Evolutionary conservation across 768 basidiomycete species (phyloP), one percentile per base, ranked within the genome.

Genomic region (Trametes elegans): DNA sequence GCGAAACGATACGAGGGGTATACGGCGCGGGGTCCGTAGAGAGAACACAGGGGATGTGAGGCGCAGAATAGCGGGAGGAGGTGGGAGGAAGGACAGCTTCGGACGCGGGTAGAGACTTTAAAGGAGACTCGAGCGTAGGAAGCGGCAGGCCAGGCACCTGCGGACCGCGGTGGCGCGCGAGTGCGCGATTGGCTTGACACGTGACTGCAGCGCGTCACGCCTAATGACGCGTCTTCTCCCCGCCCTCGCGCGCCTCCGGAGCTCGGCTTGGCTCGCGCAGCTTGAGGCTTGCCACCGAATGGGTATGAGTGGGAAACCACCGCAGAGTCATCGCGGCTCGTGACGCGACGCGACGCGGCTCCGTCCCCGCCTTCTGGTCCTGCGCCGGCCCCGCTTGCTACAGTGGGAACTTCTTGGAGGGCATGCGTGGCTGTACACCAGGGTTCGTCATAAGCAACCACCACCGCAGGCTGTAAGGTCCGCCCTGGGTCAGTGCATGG

Each of bases 141-240:
- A n/a, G n/a, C n/a, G n/a, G n/a, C n/a, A 39, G 46, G 46, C 45
- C 40, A 47, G 44, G 53, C 50, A 52, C 50, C 7, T 7, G 40
- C 49, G 49, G 49, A 50, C 49, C 49, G 49, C 40, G 39, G 39
- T 42, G 49, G 48, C 48, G 38, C 48, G 35, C 7, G 47, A n/a
- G n/a, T n/a, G 18, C 48, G 36, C 48, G 48, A 9, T 2, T 31
- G 6, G 21, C 10, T n/a, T n/a, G n/a, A 10, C 49, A 51, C 49
- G 49, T 51, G 49, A 51, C n/a, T 2, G 16, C 16, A 27, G 43
- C 47, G 47, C 47, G 47, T 39, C 24, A 41, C 50, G 50, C 50
- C 41, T 52, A 49, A 49, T 47, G n/a, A 41, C 42, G 41, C 50
- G 50, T 42, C 50, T 43, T 42, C 24, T 26, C 24, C 50, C 32